phyloP scores from a whole-genome alignment of 73 alveolate genomes.

The Paramecium sexaurelia region DNA sequence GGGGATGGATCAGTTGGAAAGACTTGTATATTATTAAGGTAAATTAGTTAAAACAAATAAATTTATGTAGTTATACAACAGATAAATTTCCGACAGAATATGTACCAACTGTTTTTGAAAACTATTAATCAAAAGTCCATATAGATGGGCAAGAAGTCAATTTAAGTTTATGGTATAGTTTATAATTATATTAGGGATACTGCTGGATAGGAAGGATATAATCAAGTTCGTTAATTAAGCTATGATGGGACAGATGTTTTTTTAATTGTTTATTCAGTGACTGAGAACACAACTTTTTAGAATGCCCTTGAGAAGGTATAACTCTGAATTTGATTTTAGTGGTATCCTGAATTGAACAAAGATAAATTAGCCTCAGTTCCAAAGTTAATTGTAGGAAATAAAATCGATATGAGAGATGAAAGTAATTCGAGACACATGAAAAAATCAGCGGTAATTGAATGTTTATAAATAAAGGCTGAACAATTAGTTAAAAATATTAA shows the following conservation, averaged over 20 bases:
- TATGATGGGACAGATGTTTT: constrained; percentile 84
- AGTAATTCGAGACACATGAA: constrained; percentile 32
- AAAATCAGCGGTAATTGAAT: constrained; percentile 20
- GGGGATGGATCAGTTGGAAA: constrained; percentile 87
- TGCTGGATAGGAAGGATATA: constrained; percentile 86
- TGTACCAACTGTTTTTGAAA: constrained; percentile 82
- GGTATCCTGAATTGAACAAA: constrained; percentile 78
- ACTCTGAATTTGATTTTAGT: neutral
- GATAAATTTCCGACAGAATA: constrained; percentile 80
- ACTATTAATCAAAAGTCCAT: constrained; percentile 70
- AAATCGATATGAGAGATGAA: constrained; percentile 74
- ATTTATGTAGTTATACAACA: constrained; percentile 57
- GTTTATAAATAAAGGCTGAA: constrained; percentile 44
- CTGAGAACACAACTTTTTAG: constrained; percentile 72
- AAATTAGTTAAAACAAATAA: neutral
- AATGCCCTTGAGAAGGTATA: constrained; percentile 74
- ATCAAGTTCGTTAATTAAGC: constrained; percentile 76
- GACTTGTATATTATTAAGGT: constrained; percentile 77
- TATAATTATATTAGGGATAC: constrained; percentile 70
- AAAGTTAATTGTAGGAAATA: constrained; percentile 77
- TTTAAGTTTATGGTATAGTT: constrained; percentile 75
- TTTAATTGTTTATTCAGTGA: constrained; percentile 75
- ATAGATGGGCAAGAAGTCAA: constrained; percentile 68
- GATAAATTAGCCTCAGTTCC: constrained; percentile 71
- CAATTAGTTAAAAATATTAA: neutral